Conservation (phyloP, 345 rosid genomes). For the Draba incana region DNA sequence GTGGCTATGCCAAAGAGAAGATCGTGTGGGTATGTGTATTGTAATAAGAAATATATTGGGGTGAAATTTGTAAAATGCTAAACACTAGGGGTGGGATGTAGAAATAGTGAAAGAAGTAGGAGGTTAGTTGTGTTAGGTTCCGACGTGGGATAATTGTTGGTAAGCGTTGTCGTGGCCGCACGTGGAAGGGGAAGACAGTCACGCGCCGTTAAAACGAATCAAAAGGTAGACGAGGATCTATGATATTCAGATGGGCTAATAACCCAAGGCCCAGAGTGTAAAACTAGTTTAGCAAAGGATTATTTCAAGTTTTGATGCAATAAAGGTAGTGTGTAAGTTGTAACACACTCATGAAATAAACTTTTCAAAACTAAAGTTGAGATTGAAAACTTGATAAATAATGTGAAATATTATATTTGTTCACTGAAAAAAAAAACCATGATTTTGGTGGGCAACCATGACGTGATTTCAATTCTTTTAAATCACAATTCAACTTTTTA, state of each 20-base stretch:
- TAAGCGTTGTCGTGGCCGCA: slow-evolving; percentile 25
- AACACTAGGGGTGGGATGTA: background rate
- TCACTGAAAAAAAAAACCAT: no score
- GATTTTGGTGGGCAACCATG: no score
- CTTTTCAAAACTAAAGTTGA: background rate
- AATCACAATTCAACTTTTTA: no score
- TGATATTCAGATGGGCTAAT: slow-evolving; percentile 2
- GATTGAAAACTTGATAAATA: no score
- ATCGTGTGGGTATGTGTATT: background rate
- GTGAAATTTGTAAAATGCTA: background rate
- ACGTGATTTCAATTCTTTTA: no score
- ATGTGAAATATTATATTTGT: no score
- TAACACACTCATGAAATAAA: background rate
- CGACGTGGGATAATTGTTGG: background rate
- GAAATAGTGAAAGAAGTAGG: background rate
- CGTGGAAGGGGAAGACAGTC: slow-evolving; percentile 18
- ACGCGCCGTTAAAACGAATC: slow-evolving; percentile 10
- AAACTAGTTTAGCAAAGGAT: background rate
- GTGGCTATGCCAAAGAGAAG: no score
- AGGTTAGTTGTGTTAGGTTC: background rate
- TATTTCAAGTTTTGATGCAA: background rate
- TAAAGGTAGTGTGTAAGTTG: background rate
- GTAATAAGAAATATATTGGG: background rate
- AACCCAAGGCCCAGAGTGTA: background rate
- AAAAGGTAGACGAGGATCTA: background rate